Evolutionary conservation across 768 basidiomycete genomes (phyloP).

Genomic region (Trametes cingulata): DNA sequence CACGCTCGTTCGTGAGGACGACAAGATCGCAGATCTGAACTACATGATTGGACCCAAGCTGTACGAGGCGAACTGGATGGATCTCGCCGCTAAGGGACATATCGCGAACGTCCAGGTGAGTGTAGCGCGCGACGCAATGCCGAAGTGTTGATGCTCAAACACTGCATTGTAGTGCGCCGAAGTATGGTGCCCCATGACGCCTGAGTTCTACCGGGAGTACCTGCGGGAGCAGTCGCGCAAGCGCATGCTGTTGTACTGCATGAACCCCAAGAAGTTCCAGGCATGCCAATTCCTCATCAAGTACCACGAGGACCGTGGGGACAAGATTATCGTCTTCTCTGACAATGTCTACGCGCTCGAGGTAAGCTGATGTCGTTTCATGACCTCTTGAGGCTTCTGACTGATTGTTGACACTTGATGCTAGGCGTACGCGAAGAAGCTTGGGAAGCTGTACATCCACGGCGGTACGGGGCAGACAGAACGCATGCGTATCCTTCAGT

Average conservation of each 20-base stretch:
- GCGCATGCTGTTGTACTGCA: constrained; percentile 95
- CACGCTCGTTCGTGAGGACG: constrained; percentile 97
- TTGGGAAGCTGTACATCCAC: constrained; percentile 94
- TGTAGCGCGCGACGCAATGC: not conserved
- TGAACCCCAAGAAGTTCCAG: constrained; percentile 99
- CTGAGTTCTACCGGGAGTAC: constrained; percentile 98
- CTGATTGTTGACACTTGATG: not conserved
- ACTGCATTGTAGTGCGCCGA: constrained; percentile 78
- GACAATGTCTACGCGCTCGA: constrained; percentile 97
- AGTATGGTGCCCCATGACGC: constrained; percentile 99
- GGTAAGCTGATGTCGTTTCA: constrained; percentile 47
- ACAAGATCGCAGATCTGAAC: constrained; percentile 97
- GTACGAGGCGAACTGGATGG: constrained; percentile 99
- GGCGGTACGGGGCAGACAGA: constrained; percentile 94
- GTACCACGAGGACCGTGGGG: constrained; percentile 95
- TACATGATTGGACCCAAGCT: constrained; percentile 99
- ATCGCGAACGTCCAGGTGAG: constrained; percentile 99
- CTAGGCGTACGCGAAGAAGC: constrained; percentile 92
- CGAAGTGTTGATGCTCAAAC: not conserved
- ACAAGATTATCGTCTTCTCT: constrained; percentile 99
- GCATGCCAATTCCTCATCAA: constrained; percentile 98
- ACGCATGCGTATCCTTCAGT: constrained; percentile 90
- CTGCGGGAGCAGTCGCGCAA: constrained; percentile 90
- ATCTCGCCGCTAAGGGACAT: constrained; percentile 97
- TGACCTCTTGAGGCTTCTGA: not conserved